Conservation (phyloP, 1,284 basidiomycete species). For the Marasmius tenuissimus region DNA sequence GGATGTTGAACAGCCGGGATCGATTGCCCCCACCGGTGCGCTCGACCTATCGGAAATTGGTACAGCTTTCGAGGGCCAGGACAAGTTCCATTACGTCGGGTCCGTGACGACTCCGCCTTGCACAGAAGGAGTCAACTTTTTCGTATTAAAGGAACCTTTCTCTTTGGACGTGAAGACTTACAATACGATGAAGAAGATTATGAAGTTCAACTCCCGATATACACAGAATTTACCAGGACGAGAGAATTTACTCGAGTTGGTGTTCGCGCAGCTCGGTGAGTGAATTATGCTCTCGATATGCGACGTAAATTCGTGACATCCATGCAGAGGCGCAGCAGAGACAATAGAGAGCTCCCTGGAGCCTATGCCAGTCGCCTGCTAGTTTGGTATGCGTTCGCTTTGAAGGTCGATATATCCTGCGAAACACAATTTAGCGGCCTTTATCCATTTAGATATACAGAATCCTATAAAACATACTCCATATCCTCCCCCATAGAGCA, state of each 20-base stretch:
- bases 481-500: too few species aligned
- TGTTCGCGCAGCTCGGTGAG: background rate
- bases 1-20: background rate
- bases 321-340: too few species aligned
- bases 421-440: too few species aligned
- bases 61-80: background rate
- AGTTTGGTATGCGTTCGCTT: too few species aligned
- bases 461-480: too few species aligned
- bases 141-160: background rate
- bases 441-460: too few species aligned
- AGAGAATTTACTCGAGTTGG: background rate
- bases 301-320: too few species aligned
- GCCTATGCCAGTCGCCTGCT: too few species aligned
- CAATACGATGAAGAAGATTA: conserved; percentile 4
- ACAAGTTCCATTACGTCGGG: conserved; percentile 5
- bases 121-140: conserved; percentile 8
- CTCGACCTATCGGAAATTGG: conserved; percentile 5
- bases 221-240: background rate
- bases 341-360: too few species aligned
- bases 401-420: too few species aligned
- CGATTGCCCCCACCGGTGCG: background rate
- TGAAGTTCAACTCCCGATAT: conserved; percentile 2
- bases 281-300: background rate
- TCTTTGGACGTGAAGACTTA: conserved; percentile 4
- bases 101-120: conserved; percentile 11